Evolutionary conservation across 1,284 basidiomycete genomes (phyloP).

Genomic region (Tremellales sp.): DNA sequence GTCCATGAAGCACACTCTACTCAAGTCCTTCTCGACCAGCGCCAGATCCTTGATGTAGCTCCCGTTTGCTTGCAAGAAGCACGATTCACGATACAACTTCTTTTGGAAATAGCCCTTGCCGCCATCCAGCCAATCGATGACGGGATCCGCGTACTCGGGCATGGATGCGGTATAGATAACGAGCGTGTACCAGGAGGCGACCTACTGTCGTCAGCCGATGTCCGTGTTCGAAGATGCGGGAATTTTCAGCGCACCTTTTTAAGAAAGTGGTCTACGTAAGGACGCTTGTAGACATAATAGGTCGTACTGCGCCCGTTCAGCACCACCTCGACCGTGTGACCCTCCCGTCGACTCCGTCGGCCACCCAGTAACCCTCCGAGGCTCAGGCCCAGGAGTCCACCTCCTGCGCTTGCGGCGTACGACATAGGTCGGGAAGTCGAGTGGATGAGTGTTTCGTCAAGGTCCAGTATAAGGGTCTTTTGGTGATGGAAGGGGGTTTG

Average conservation of each 20-base stretch:
- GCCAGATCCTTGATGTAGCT: conserved; percentile 92
- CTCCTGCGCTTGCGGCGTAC: conserved; percentile 49
- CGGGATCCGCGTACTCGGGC: conserved; percentile 98
- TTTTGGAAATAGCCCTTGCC: conserved; percentile 84
- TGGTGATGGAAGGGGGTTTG: conserved; percentile 67
- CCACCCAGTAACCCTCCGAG: conserved; percentile 51
- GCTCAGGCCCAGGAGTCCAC: conserved; percentile 59
- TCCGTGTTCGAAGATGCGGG: not conserved
- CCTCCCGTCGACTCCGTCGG: conserved; percentile 58
- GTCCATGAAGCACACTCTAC: conserved; percentile 88
- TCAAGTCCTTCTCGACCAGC: conserved; percentile 81
- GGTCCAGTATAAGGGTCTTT: conserved; percentile 90
- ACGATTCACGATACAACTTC: conserved; percentile 90
- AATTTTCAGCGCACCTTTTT: conserved; percentile 64
- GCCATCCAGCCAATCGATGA: conserved; percentile 98
- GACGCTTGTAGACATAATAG: conserved; percentile 98
- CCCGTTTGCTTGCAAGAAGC: conserved; percentile 84
- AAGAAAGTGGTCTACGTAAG: conserved; percentile 92
- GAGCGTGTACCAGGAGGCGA: conserved; percentile 96
- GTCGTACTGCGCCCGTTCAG: conserved; percentile 81
- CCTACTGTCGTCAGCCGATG: conserved; percentile 55
- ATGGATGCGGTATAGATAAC: conserved; percentile 98
- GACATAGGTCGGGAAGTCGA: conserved; percentile 75
- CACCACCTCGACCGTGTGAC: conserved; percentile 93
- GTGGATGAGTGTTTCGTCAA: conserved; percentile 97